Evolutionary conservation across 2,329 filamentous ascomycete species (phyloP).

Genomic region (Chrysoporthe austroafricana): DNA sequence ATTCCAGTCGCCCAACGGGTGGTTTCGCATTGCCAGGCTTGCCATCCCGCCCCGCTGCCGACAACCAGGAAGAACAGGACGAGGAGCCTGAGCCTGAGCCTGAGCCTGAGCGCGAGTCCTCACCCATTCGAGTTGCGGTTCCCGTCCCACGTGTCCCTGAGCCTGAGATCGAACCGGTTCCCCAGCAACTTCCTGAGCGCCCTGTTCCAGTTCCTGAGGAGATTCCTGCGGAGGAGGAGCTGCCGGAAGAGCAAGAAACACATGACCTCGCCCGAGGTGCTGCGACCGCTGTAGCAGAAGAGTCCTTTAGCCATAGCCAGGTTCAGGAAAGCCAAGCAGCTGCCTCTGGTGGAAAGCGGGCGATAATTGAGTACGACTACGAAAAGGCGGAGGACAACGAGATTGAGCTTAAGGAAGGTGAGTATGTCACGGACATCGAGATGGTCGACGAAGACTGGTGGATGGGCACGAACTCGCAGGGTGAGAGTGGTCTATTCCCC

Average conservation of each 20-base stretch:
- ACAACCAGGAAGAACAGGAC: constrained; percentile 61
- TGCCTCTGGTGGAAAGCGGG: constrained; percentile 66
- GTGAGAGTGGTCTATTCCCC: constrained; percentile 86
- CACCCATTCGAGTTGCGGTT: constrained; percentile 83
- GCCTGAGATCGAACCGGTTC: constrained; percentile 54
- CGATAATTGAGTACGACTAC: constrained; percentile 90
- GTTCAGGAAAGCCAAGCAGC: constrained; percentile 40
- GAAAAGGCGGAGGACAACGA: constrained; percentile 98
- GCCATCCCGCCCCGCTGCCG: constrained; percentile 60
- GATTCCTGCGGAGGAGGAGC: constrained; percentile 66
- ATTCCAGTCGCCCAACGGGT: constrained; percentile 70
- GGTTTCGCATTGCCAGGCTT: constrained; percentile 81
- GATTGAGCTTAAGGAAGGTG: constrained; percentile 85
- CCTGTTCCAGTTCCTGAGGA: constrained; percentile 67
- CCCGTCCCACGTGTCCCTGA: constrained; percentile 72
- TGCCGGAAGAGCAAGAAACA: constrained; percentile 66
- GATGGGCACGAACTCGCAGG: constrained; percentile 86
- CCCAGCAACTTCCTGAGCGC: constrained; percentile 55
- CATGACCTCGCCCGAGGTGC: constrained; percentile 61
- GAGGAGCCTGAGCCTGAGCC: constrained; percentile 36
- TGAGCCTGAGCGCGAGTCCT: constrained; percentile 60
- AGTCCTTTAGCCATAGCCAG: constrained; percentile 45
- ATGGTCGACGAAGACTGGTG: constrained; percentile 99
- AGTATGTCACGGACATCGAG: constrained; percentile 87
- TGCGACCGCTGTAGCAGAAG: constrained; percentile 57